These are phyloP conservation scores for Mixia osmundae DNA, from an alignment of 1,284 basidiomycete species.

Conservation along the genomic window DNA sequence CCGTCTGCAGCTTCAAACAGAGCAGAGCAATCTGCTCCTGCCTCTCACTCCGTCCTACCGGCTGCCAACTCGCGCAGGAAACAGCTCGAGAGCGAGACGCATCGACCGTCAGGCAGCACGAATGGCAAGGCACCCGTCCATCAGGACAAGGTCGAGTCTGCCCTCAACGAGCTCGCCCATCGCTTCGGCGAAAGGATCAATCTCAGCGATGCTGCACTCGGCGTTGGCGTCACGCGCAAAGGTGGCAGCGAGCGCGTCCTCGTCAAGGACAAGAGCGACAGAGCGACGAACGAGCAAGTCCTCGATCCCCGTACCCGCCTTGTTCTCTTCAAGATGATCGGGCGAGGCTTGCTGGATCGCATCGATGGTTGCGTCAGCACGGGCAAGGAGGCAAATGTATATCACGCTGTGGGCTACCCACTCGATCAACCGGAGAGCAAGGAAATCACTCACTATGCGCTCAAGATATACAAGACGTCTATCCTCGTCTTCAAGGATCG, in stretches of 20 bases:
- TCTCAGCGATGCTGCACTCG: slow-evolving; percentile 28
- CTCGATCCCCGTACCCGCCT: slow-evolving; percentile 71
- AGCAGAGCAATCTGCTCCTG: not conserved
- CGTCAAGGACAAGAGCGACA: slow-evolving; percentile 67
- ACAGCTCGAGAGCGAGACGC: not conserved
- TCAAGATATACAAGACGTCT: slow-evolving; percentile 97
- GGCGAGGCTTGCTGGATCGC: slow-evolving; percentile 55
- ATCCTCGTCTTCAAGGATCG: slow-evolving; percentile 94
- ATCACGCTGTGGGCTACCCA: slow-evolving; percentile 37
- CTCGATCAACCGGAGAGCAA: slow-evolving; percentile 12
- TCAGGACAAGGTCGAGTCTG: slow-evolving; percentile 6
- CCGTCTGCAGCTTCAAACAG: slow-evolving; percentile 1
- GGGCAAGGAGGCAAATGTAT: slow-evolving; percentile 91
- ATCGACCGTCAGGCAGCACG: not conserved
- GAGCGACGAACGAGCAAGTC: slow-evolving; percentile 84
- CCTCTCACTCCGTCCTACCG: too few relatives aligned
- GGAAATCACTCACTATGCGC: slow-evolving; percentile 36
- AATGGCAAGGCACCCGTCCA: slow-evolving; percentile 6
- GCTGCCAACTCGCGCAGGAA: slow-evolving; percentile 1
- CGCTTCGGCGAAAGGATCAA: slow-evolving; percentile 6
- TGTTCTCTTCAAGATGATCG: slow-evolving; percentile 82
- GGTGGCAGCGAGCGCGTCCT: slow-evolving; percentile 63
- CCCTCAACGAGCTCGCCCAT: slow-evolving; percentile 7
- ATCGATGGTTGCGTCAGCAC: slow-evolving; percentile 86
- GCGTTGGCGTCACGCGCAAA: slow-evolving; percentile 65